Evolutionary conservation across 2,329 filamentous ascomycete genomes (phyloP), one percentile per base, ranked within the genome.

Genomic region (Mariannaea sp.): DNA sequence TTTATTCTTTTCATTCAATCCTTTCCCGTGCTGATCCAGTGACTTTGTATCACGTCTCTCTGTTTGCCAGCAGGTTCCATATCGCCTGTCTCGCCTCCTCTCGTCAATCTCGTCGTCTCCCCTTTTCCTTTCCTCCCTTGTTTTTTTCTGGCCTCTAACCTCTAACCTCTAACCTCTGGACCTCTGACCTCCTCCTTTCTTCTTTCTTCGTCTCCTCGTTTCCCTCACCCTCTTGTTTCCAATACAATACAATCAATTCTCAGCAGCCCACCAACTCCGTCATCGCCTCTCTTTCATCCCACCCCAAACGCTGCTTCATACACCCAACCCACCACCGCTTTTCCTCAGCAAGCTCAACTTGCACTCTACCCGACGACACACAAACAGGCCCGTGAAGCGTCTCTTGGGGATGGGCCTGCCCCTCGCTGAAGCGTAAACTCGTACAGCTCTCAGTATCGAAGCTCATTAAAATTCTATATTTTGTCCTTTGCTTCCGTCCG

Each of bases 381-480:
- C 32, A 7, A 38, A 30, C 30, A 30, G 33, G 26, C 32, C 12
- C 26, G 30, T 30, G 17, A 40, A 26, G 20, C 36, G 35, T 49
- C 14, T 20, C 32, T 39, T 43, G 33, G 44, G 45, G 45, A 40
- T 44, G 35, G 44, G 39, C 39, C 40, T 49, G 51, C 51, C 51
- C 45, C 51, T 39, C 44, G 45, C 45, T 53, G 39, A 42, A 43
- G 24, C 27, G 24, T 22, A 29, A 14, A n/a, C n/a, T n/a, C n/a
- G n/a, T n/a, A n/a, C n/a, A n/a, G n/a, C n/a, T n/a, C n/a, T n/a
- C n/a, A n/a, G n/a, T n/a, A n/a, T n/a, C n/a, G n/a, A n/a, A n/a
- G n/a, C n/a, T n/a, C n/a, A n/a, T n/a, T n/a, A n/a, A n/a, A n/a
- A n/a, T n/a, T n/a, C n/a, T n/a, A n/a, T n/a, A n/a, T n/a, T n/a